Evolutionary conservation across 106 monocot species (phyloP).

Genomic region (Posidonia australis): DNA sequence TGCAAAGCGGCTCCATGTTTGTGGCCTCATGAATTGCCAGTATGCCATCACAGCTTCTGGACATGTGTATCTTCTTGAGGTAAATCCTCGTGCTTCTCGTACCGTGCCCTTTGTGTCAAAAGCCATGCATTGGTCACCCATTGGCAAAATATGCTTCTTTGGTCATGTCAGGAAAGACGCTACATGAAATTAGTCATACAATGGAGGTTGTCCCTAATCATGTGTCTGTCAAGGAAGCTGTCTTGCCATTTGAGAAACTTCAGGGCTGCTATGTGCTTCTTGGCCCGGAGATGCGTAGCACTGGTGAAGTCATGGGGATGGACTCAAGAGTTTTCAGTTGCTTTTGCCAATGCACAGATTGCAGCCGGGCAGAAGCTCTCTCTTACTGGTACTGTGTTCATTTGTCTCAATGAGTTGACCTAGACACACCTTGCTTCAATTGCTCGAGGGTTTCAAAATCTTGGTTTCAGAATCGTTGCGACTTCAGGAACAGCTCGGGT

Average conservation of each 20-base stretch:
- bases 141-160: slow-evolving; percentile 92
- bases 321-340: slow-evolving; percentile 69
- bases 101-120: slow-evolving; percentile 97
- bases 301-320: slow-evolving; percentile 98
- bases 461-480: slow-evolving; percentile 68
- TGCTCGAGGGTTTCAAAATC: slow-evolving; percentile 49
- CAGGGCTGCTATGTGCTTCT: slow-evolving; percentile 93
- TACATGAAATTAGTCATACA: slow-evolving; percentile 55
- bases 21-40: slow-evolving; percentile 79
- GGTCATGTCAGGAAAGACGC: slow-evolving; percentile 82
- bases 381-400: slow-evolving; percentile 50
- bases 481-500: slow-evolving; percentile 85
- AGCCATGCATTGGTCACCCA: slow-evolving; percentile 89
- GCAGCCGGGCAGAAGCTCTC: slow-evolving; percentile 95
- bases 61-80: too few relatives aligned
- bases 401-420: slow-evolving; percentile 86
- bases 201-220: slow-evolving; percentile 72
- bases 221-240: slow-evolving; percentile 88
- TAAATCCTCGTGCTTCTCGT: slow-evolving; percentile 69
- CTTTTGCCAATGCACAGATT: slow-evolving; percentile 97
- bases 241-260: slow-evolving; percentile 95
- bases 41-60: neutral
- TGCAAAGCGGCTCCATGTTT: slow-evolving; percentile 44
- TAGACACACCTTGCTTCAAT: slow-evolving; percentile 73
- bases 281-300: slow-evolving; percentile 98